A percentile compares a stretch with the other conserved stretches of the same genome.
Evolutionary conservation across 306 rosid species (phyloP).

Genomic region (Arachis stenosperma): DNA sequence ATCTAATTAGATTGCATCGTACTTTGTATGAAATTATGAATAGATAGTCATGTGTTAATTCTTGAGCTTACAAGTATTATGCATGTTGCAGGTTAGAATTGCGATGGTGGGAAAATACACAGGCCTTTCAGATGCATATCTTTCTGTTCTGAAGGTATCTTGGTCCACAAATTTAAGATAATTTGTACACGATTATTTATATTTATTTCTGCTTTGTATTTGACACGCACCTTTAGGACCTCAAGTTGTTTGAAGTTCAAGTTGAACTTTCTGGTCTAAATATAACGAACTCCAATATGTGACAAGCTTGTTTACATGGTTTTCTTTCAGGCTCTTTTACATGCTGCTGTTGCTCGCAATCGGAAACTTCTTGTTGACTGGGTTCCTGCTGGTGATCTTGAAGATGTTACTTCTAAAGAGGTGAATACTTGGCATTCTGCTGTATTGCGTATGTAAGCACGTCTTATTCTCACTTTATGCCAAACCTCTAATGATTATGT

Average conservation of each 20-base stretch:
- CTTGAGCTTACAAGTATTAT: constrained; percentile 25
- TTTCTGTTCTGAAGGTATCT: constrained; percentile 83
- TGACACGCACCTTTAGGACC: not conserved
- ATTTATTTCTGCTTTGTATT: constrained; percentile 14
- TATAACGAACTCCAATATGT: constrained; percentile 17
- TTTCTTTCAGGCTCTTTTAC: constrained; percentile 74
- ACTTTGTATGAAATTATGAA: not conserved
- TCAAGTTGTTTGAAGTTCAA: not conserved
- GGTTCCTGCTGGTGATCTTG: constrained; percentile 88
- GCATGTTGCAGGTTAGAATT: constrained; percentile 72
- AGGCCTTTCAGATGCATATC: constrained; percentile 89
- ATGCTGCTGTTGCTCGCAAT: constrained; percentile 71
- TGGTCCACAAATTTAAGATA: not conserved
- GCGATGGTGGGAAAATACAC: constrained; percentile 98
- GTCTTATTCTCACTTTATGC: constrained; percentile 9
- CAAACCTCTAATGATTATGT: constrained; percentile 34
- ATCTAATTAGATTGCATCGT: not conserved
- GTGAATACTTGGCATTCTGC: constrained; percentile 46
- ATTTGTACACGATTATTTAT: constrained; percentile 8
- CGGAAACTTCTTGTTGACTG: constrained; percentile 75
- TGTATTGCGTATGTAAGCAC: constrained; percentile 1
- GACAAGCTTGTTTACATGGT: constrained; percentile 31
- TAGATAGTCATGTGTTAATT: not conserved
- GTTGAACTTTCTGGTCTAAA: constrained; percentile 7
- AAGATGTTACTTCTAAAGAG: constrained; percentile 59